Conservation (phyloP, 768 basidiomycete genomes). For the Kwoniella sp. region DNA sequence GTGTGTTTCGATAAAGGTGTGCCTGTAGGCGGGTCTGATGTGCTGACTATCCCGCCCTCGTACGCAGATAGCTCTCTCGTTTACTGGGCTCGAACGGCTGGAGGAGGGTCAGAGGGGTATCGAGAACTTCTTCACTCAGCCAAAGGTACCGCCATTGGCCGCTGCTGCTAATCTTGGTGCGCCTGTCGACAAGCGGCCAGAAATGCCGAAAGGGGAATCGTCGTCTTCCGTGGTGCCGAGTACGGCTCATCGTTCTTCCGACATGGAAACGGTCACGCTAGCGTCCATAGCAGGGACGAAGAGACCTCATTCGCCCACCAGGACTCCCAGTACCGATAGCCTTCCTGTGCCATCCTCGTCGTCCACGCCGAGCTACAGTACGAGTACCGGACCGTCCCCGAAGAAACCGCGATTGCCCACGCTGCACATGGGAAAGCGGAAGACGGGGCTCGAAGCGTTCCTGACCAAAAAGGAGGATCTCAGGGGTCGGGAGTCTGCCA, state of each 20-base stretch:
- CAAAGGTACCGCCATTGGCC: slow-evolving; percentile 3
- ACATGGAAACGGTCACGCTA: too few species aligned
- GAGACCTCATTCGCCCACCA: too few species aligned
- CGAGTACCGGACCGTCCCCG: slow-evolving; percentile 14
- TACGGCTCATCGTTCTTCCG: too few species aligned
- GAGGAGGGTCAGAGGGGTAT: slow-evolving; percentile 74
- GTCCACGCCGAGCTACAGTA: background rate
- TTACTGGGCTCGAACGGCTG: slow-evolving; percentile 40
- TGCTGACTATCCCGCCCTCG: background rate
- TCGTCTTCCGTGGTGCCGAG: too few species aligned
- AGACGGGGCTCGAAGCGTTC: slow-evolving; percentile 27
- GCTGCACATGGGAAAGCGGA: slow-evolving; percentile 28
- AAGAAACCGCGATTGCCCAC: slow-evolving; percentile 40
- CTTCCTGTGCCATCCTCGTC: background rate
- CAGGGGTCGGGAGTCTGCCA: too few species aligned
- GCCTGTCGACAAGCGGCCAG: too few species aligned
- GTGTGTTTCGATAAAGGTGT: too few species aligned
- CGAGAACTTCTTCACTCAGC: slow-evolving; percentile 70
- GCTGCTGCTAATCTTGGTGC: background rate
- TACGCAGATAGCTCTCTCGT: slow-evolving; percentile 41
- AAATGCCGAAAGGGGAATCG: too few species aligned
- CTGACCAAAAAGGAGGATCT: slow-evolving; percentile 3
- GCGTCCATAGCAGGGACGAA: too few species aligned
- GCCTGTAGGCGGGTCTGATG: background rate
- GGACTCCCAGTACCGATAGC: background rate